A percentile compares a stretch with the other conserved stretches of the same genome.
These are phyloP conservation scores for Paramyrothecium roridum DNA, from an alignment of 2,329 filamentous ascomycete species.

Conservation along the genomic window DNA sequence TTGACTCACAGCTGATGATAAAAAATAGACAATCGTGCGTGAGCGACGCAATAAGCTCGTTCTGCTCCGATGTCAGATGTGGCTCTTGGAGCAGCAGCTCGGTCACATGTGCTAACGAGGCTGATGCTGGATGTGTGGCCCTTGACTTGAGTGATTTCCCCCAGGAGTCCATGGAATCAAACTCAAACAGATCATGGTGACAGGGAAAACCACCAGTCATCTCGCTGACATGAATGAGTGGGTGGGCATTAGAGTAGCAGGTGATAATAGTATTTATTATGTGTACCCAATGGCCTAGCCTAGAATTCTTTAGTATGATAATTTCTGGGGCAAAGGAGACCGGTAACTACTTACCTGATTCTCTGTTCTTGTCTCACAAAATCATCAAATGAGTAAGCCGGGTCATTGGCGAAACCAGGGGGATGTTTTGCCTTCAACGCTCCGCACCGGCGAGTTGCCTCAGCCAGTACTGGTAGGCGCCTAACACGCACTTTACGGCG, in stretches of 20 bases:
- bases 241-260: conserved; percentile 3
- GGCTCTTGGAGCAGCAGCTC: conserved; percentile 1
- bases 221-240: conserved; percentile 3
- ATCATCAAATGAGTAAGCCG: not conserved
- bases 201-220: conserved; percentile 6
- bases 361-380: conserved; percentile 5
- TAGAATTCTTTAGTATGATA: not conserved
- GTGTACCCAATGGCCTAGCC: conserved; percentile 5
- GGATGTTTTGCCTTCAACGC: conserved; percentile 2
- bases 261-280: conserved; percentile 5
- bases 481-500: conserved; percentile 5
- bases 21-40: not conserved
- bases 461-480: not conserved
- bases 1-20: not conserved
- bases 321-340: not conserved
- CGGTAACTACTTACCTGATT: conserved; percentile 3
- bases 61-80: not conserved
- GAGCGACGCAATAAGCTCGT: not conserved
- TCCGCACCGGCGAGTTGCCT: conserved; percentile 2
- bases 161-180: conserved; percentile 2
- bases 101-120: not conserved
- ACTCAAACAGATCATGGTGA: conserved; percentile 1
- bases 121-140: not conserved
- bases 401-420: not conserved
- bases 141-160: not conserved